Conservation (phyloP, 441 rosid genomes). For the Metrosideros polymorpha region DNA sequence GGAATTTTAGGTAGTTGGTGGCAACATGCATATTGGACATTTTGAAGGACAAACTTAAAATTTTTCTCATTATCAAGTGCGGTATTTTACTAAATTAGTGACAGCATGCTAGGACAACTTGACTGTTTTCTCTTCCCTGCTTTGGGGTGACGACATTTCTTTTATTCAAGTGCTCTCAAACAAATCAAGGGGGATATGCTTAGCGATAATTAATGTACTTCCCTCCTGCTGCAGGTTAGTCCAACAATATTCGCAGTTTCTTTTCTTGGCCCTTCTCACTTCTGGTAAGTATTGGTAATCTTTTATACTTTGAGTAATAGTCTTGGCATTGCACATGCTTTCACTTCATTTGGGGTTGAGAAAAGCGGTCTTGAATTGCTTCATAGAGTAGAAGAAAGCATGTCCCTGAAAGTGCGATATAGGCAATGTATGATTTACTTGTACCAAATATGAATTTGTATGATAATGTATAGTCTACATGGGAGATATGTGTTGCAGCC, state of each 20-base stretch:
- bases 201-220: background rate
- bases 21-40: background rate
- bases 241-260: slow-evolving; percentile 66
- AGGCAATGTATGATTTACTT: background rate
- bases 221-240: slow-evolving; percentile 35
- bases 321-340: background rate
- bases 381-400: background rate
- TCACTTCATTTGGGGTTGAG: background rate
- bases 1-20: background rate
- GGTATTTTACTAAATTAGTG: background rate
- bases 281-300: slow-evolving; percentile 35
- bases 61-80: fast-evolving
- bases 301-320: background rate
- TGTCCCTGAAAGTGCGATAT: background rate
- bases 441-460: background rate
- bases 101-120: background rate
- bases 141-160: background rate
- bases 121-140: background rate
- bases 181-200: background rate
- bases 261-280: slow-evolving; percentile 81
- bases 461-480: background rate
- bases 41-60: background rate
- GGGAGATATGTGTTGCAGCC: too few relatives aligned
- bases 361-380: background rate
- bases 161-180: background rate